Evolutionary conservation across 768 basidiomycete genomes (phyloP), one percentile per base, ranked within the genome.

Genomic region (Leucocoprinus sp.): DNA sequence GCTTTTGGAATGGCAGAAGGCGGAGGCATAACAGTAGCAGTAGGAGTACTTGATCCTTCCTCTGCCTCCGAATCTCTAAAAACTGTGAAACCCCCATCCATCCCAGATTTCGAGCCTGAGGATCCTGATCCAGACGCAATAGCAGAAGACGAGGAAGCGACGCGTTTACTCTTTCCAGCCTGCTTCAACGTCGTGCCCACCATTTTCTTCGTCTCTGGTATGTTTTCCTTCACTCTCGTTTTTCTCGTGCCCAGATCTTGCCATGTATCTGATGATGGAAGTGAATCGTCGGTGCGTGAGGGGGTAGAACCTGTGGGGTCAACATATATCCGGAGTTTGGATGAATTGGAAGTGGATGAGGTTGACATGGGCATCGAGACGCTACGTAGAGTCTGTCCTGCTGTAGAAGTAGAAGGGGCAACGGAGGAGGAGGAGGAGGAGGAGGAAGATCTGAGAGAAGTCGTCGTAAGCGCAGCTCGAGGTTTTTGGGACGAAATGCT

Each of bases 241-340:
- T 83, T 84, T 54, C 86, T 83, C 49, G 85, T 80, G 15, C 84
- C 87, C 1, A 90, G 59, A 48, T 89, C 86, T 23, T 76, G 72
- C 74, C 81, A 90, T 12, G 75, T 65, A 42, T 74, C 75, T 8
- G 62, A 52, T 39, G 62, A 53, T n/a, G 59, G 62, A n/a, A n/a
- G n/a, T n/a, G n/a, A n/a, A 17, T 68, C 64, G 7, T 68, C 69
- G 9, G 68, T 63, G 38, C 71, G 67, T 1, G 72, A 65, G 37
- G 70, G 70, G n/a, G n/a, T n/a, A 34, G 65, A 62, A 29, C 77
- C 81, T 4, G 72, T 63, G 9, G 83, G 80, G 55, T 89, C 87
- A n/a, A 83, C 71, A 57, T 86, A 88, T 23, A 89, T 66, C 50
- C 76, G 78, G 42, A 89, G 63, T 28, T 77, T 76, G 12, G 26